phyloP scores from a whole-genome alignment of 176 grass and related monocot species.

The Oryza meyeriana region DNA sequence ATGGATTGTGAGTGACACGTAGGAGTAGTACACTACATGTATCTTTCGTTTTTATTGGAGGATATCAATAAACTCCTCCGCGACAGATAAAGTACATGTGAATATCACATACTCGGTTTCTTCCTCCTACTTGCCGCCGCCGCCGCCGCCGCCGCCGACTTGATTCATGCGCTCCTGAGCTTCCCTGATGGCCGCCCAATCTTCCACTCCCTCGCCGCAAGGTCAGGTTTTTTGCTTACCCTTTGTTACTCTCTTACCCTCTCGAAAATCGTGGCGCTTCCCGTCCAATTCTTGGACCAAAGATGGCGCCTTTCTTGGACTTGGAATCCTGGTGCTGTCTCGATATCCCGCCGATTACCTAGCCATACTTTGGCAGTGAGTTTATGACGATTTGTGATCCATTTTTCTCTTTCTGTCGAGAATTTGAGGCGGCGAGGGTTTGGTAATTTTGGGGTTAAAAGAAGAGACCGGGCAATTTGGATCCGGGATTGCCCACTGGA shows the following conservation, averaged over 20 bases:
- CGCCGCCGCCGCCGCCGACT: neutral
- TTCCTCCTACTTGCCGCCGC: neutral
- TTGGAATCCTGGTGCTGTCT: neutral
- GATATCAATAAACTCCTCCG: neutral
- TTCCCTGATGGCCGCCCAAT: conserved; percentile 29
- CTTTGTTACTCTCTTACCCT: neutral
- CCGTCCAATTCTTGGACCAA: neutral
- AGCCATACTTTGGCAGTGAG: neutral
- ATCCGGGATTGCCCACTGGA: neutral
- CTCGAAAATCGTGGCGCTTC: neutral
- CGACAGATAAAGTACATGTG: neutral
- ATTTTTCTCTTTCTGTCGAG: neutral
- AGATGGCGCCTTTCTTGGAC: neutral
- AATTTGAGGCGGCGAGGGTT: neutral
- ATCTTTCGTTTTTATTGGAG: neutral
- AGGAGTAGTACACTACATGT: too few species aligned
- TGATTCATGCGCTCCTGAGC: neutral
- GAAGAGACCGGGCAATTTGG: neutral
- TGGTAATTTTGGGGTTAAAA: neutral
- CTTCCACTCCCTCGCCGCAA: conserved; percentile 26
- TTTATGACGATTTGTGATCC: neutral
- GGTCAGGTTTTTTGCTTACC: neutral
- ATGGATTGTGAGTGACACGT: neutral
- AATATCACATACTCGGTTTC: neutral
- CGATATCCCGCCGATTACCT: neutral